Base-by-base conservation (phyloP, 345 rosid species). In the Eucalyptus marginata region DNA sequence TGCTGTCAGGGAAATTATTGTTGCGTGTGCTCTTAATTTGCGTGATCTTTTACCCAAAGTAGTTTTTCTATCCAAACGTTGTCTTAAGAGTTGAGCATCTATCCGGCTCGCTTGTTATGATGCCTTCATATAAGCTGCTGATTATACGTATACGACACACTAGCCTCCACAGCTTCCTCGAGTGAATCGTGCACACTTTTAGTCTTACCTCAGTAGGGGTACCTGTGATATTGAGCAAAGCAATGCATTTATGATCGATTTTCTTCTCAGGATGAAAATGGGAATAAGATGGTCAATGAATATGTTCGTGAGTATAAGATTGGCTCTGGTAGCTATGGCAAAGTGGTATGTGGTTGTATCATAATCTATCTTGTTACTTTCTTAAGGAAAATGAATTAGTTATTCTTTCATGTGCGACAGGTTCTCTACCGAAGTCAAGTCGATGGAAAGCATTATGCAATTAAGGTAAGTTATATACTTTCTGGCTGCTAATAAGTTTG, bases 271-370 rank as follows among this genome's bases (percentile, higher is more conserved):
- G 99, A 98, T 95, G 99, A 98, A 89, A 89, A 96, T 90, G 99
- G 99, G 89, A 94, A 93, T 88, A 98, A 97, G 93, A 95, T 91
- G 93, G 91, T 98, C 91, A 97, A 98, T 92, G 98, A 95, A 93
- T 97, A 97, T 93, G 98, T 97, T 87, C 95, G 96, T 2, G 96
- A 91, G 89, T 86, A 33, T 87, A 98, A 95, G 94, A 97, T 98
- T 93, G 99, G 99, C 91, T 91, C 99, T 40, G 99, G 99, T 87
- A 98, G 99, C 95, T 98, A 98, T 91, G 99, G 99, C 29, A 98
- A 98, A 98, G 99, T 98, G 97, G 99, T 98, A 94, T 92, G 97
- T 89, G 85, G 86, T 47, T 50, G 59, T 71, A 25, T 89, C 86
- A 71, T 44, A 51, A 80, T 17, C n/a, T 62, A 86, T 58, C 89